Base-by-base conservation (phyloP, 2,329 filamentous ascomycete genomes). In the Penicillium paneum region DNA sequence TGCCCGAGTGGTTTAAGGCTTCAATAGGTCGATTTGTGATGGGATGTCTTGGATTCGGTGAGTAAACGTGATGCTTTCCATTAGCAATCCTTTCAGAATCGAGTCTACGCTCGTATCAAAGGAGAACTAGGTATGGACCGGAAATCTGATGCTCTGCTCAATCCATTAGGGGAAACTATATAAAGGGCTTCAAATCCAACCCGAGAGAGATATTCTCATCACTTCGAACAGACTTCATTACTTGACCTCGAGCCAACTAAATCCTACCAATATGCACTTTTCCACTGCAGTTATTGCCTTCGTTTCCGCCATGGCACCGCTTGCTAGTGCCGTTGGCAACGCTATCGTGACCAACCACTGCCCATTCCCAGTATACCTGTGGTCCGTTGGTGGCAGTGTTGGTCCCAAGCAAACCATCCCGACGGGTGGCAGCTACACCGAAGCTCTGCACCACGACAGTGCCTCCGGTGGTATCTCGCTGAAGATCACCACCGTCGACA, bases 321-420 rank as follows among this genome's bases (percentile, higher is more conserved):
- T 72, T 34, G 66, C 62, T 49, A 59, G 59, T 50, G 71, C 72
- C 43, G 60, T 71, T 19, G 73, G 74, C 55, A 63, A 71, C 49
- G 74, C 74, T 32, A 53, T 66, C 53, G 73, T 77, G 19, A 56
- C 66, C 56, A 76, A 77, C 65, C 69, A 70, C 61, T 76, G 74
- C 59, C 51, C 58, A 21, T 58, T 55, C 48, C 62, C 70, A 7
- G 63, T 75, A 56, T 76, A 74, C 62, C 65, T 74, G 42, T 74
- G 71, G 59, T 71, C 72, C 28, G 72, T 76, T 19, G 74, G 70
- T 34, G 64, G 67, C 11, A 54, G 56, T 26, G 59, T 71, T 40
- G 66, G 67, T 34, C 61, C 68, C 1, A 55, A 57, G 34, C 61
- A 71, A 38, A 70, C 61, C 32, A 60, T 78, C 54, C 41, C 63